These are phyloP conservation scores for Dictyostelium discoideum DNA, from an alignment of 78 protist species.

Conservation along the genomic window dicty_2.7 NC_007091.3:249501-250000, in stretches of 20 bases:
- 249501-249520: slow-evolving; percentile 86
- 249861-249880: slow-evolving; percentile 95
- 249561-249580: slow-evolving; percentile 92
- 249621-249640: slow-evolving; percentile 96
- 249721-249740: slow-evolving; percentile 80
- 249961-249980: slow-evolving; percentile 86
- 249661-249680: slow-evolving; percentile 93
- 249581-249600: slow-evolving; percentile 75
- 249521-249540: slow-evolving; percentile 85
- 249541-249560: slow-evolving; percentile 87
- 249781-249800: slow-evolving; percentile 96
- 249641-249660: slow-evolving; percentile 87
- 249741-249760: slow-evolving; percentile 71
- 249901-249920: slow-evolving; percentile 95
- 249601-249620: slow-evolving; percentile 90
- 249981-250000: slow-evolving; percentile 96
- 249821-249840: slow-evolving; percentile 84
- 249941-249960: slow-evolving; percentile 93
- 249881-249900: slow-evolving; percentile 94
- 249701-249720: slow-evolving; percentile 50
- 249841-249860: slow-evolving; percentile 93
- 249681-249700: neutral
- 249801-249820: slow-evolving; percentile 98
- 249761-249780: slow-evolving; percentile 92
- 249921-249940: slow-evolving; percentile 93